Conservation (phyloP, 495 filamentous ascomycete species). For the Jackrogersella minutella region DNA sequence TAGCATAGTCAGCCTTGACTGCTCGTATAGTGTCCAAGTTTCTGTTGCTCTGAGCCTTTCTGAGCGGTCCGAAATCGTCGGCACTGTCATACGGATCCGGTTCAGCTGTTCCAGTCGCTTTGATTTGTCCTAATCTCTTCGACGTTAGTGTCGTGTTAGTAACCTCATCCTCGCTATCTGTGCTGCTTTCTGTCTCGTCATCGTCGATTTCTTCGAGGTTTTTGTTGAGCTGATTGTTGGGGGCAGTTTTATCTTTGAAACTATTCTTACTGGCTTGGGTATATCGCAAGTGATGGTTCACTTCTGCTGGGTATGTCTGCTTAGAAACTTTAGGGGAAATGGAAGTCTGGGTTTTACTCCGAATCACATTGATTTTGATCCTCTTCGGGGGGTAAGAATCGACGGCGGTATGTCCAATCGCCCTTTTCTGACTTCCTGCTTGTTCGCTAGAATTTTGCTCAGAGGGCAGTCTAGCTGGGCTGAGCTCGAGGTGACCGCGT, state of each 20-base stretch:
- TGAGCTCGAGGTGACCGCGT: neutral
- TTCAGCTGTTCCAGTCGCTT: neutral
- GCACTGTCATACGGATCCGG: constrained; percentile 1
- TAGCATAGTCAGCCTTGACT: neutral
- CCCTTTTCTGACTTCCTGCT: constrained; percentile 11
- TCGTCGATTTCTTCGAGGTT: neutral
- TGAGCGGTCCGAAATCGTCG: neutral
- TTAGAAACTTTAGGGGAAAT: neutral
- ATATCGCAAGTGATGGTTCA: neutral
- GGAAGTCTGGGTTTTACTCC: neutral
- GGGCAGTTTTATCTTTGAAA: neutral
- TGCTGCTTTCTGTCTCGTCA: neutral
- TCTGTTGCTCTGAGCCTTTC: neutral
- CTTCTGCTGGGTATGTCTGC: neutral
- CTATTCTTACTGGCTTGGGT: neutral
- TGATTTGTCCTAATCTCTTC: neutral
- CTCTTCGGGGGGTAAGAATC: constrained; percentile 10
- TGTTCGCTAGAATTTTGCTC: neutral
- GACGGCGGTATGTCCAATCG: neutral
- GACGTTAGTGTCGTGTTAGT: neutral
- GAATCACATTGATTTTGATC: constrained; percentile 22
- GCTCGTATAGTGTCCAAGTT: neutral
- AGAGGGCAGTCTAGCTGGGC: neutral
- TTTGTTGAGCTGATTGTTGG: neutral
- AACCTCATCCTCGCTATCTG: neutral